Percentiles rank a stretch among this genome's conserved stretches.
Evolutionary conservation across 1,139 yeast genomes (phyloP).

Genomic region (Candida sp.): DNA sequence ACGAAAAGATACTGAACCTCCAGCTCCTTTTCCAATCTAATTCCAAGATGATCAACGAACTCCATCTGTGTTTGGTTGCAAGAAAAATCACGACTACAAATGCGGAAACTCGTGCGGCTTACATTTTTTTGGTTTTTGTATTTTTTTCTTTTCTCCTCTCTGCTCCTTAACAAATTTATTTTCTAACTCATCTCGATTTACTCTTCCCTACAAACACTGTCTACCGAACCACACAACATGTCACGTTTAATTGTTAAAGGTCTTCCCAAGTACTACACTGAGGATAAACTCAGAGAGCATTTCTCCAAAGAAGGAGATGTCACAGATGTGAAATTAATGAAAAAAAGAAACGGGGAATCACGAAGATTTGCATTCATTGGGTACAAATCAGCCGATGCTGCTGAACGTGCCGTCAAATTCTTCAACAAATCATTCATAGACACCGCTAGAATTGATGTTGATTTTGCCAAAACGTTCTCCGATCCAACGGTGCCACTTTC

Average conservation of each 20-base stretch:
- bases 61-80: constrained; percentile 16
- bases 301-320: constrained; percentile 68
- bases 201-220: too few relatives aligned
- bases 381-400: constrained; percentile 71
- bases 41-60: constrained; percentile 24
- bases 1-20: constrained; percentile 10
- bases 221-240: too few relatives aligned
- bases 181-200: too few relatives aligned
- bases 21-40: constrained; percentile 17
- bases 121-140: not conserved
- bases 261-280: constrained; percentile 80
- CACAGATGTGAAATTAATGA: constrained; percentile 88
- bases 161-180: too few relatives aligned
- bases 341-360: constrained; percentile 81
- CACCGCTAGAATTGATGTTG: constrained; percentile 80
- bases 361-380: constrained; percentile 96
- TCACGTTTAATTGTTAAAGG: constrained; percentile 97
- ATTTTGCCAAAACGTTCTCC: constrained; percentile 81
- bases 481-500: constrained; percentile 84
- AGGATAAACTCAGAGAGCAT: constrained; percentile 72
- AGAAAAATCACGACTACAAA: not conserved
- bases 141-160: too few relatives aligned
- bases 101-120: constrained; percentile 4
- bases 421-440: constrained; percentile 83
- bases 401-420: constrained; percentile 75